phyloP scores from a whole-genome alignment of 2,329 filamentous ascomycete species.

The Knufia fluminis region DNA sequence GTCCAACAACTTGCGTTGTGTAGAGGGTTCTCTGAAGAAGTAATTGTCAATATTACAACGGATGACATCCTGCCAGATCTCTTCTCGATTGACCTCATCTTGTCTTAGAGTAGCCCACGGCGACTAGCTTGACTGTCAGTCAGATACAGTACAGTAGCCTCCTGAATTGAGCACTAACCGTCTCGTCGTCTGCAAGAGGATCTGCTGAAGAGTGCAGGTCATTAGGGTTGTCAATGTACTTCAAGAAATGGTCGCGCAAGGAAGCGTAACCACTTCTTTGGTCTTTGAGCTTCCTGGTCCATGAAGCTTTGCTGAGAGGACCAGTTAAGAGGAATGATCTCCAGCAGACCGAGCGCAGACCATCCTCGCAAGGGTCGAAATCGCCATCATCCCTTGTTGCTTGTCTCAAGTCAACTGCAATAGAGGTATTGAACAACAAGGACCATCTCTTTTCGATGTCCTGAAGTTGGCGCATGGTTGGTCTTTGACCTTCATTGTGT shows the following conservation, averaged over 20 bases:
- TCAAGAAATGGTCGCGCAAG: conserved; percentile 64
- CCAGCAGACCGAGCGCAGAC: conserved; percentile 83
- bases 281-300: conserved; percentile 58
- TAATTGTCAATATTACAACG: conserved; percentile 80
- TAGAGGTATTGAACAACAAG: conserved; percentile 49
- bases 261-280: conserved; percentile 66
- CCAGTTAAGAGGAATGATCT: conserved; percentile 68
- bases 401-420: conserved; percentile 52
- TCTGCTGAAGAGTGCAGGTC: conserved; percentile 66
- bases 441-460: conserved; percentile 61
- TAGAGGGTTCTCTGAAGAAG: conserved; percentile 72
- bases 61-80: conserved; percentile 91
- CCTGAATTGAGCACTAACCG: conserved; percentile 40
- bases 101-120: conserved; percentile 81
- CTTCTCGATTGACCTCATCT: conserved; percentile 73
- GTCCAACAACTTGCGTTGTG: conserved; percentile 74
- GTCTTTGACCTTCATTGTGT: background rate
- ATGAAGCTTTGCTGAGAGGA: conserved; percentile 53
- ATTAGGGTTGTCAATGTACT: conserved; percentile 75
- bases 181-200: conserved; percentile 73
- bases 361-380: conserved; percentile 57
- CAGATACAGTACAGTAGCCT: conserved; percentile 20
- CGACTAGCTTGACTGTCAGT: conserved; percentile 56
- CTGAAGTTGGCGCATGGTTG: conserved; percentile 46
- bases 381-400: conserved; percentile 53